Conservation (phyloP, 139 green algal genomes). For the Chlamydomonas sphaeroides region DNA sequence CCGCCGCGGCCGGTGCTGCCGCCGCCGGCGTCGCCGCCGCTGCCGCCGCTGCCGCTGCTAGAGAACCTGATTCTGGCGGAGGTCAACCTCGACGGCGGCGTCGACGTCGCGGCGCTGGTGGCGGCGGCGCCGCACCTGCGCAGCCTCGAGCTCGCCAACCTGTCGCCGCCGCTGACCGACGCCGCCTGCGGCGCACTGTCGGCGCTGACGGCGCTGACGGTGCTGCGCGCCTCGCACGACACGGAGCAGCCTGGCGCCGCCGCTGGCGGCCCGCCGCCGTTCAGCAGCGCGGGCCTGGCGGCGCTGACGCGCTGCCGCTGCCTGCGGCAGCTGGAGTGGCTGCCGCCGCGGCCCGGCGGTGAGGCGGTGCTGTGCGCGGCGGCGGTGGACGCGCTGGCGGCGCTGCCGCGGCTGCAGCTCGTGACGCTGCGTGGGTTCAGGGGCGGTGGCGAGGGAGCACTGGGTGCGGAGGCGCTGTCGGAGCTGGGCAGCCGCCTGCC, state of each 20-base stretch:
- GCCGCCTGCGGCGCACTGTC: background rate
- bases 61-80: conserved; percentile 23
- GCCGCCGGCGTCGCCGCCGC: too few relatives aligned
- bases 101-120: background rate
- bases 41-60: background rate
- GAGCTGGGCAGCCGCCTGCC: conserved; percentile 13
- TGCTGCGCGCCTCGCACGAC: conserved; percentile 30
- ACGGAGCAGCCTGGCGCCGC: background rate
- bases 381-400: conserved; percentile 20
- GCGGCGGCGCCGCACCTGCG: background rate
- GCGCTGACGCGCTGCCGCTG: background rate
- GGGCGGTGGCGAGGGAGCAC: background rate
- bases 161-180: conserved; percentile 6
- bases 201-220: conserved; percentile 19
- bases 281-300: background rate
- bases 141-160: conserved; percentile 19
- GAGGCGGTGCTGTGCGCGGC: background rate
- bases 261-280: background rate
- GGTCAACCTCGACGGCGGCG: background rate
- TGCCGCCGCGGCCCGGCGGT: conserved; percentile 11
- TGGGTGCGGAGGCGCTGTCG: background rate
- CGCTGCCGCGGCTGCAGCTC: conserved; percentile 31
- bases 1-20: background rate
- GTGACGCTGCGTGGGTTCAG: background rate
- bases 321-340: conserved; percentile 30